These are phyloP conservation scores for Madurella fahalii DNA, from an alignment of 2,329 filamentous ascomycete species.

Conservation along the genomic window DNA sequence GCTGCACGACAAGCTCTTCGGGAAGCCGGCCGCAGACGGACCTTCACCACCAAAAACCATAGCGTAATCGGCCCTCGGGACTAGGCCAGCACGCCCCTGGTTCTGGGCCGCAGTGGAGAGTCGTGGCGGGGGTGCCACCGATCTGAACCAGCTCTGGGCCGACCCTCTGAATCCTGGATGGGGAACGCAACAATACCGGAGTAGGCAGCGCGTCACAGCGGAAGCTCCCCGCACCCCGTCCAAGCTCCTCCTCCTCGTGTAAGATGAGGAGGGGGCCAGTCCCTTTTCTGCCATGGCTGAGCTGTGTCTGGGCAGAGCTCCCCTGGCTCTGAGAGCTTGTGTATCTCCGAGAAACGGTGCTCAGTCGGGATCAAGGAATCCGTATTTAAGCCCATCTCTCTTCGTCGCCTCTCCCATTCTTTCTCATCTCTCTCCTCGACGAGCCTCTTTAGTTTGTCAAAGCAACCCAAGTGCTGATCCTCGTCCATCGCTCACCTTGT, in stretches of 20 bases:
- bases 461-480: conserved; percentile 1
- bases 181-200: neutral
- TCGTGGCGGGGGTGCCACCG: conserved; percentile 2
- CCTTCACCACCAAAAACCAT: conserved; percentile 16
- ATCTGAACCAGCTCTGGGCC: neutral
- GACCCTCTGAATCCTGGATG: neutral
- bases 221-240: conserved; percentile 15
- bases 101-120: conserved; percentile 9
- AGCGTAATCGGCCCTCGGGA: conserved; percentile 19
- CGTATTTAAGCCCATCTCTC: conserved; percentile 18
- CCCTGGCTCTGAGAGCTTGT: neutral
- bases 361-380: neutral
- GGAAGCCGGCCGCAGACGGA: conserved; percentile 1
- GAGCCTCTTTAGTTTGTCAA: conserved; percentile 2
- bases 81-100: neutral
- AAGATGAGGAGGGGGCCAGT: neutral
- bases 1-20: conserved; percentile 13
- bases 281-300: neutral
- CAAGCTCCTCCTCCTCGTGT: neutral
- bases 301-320: neutral
- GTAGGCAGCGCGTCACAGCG: neutral
- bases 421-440: conserved; percentile 11
- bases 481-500: conserved; percentile 1
- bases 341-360: conserved; percentile 25
- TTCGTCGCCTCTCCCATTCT: neutral